Evolutionary conservation across 2,329 filamentous ascomycete species (phyloP), one percentile per base, ranked within the genome.

Genomic region (Elsinoe necatrix): DNA sequence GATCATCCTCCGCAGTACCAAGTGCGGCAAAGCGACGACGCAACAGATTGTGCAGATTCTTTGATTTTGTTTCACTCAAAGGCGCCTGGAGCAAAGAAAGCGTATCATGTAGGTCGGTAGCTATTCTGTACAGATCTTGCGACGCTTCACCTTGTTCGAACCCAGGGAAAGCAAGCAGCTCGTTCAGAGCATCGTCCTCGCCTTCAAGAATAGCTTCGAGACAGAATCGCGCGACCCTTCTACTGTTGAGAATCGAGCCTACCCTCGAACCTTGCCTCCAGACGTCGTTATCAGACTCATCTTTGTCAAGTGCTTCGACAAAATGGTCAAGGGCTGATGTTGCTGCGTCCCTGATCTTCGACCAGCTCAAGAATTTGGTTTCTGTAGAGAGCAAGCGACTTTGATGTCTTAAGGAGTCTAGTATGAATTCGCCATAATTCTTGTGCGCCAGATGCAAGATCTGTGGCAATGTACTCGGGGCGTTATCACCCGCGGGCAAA

Each of bases 391-490:
- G 12, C 4, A 25, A 11, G 11, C 27, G 23, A 18, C 23, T 16
- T 16, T 39, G 41, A 21, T 81, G 73, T 63, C 77, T 83, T 62
- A 86, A 81, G 58, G 73, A 75, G 68, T 98, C 92, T n/a, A 98
- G 76, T 58, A 86, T 76, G 67, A 95, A 96, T 66, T 97, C 89
- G 41, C 90, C 93, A 72, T 92, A 85, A 64, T 97, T 98, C 71
- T 97, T 98, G 76, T 95, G 89, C 1, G 92, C 87, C 6, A 98
- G 80, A 66, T 95, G 96, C 18, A 97, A 78, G 9, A 95, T 90
- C 66, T 96, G 91, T 0, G 89, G 85, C 8, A 97, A 75, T 50
- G 86, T 92, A 66, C 86, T 93, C 14, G 85, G 88, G 1, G 84
- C 83, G 25, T 82, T 85, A 61, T 95, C 89, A 2, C 74, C 62